Percentiles rank a stretch among this genome's conserved stretches.
These are phyloP conservation scores for Stemphylium lycopersici DNA, from an alignment of 2,329 filamentous ascomycete species.

Conservation along the genomic window DNA sequence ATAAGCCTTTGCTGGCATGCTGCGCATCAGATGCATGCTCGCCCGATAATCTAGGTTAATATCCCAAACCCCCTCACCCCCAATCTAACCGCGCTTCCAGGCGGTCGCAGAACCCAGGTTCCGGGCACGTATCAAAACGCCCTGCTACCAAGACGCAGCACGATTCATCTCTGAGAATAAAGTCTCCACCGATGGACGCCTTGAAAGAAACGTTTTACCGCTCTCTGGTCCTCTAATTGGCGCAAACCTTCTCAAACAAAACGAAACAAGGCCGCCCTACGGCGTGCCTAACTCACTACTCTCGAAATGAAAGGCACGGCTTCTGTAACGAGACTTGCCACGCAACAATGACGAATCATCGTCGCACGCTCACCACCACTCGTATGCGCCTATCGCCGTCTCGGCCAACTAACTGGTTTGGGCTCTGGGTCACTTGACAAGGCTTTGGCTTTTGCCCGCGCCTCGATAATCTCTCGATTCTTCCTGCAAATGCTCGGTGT, in stretches of 20 bases:
- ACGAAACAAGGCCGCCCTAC: neutral
- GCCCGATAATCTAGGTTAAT: constrained; percentile 1
- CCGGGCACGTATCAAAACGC: neutral
- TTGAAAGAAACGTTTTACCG: neutral
- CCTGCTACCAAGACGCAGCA: too few species aligned
- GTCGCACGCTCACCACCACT: neutral
- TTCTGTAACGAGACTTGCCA: neutral
- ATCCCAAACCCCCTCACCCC: neutral
- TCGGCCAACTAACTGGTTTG: neutral
- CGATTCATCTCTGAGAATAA: neutral
- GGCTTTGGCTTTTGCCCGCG: neutral
- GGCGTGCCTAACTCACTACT: neutral
- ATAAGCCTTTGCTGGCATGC: too few species aligned
- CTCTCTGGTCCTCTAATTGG: neutral
- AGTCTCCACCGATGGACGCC: neutral
- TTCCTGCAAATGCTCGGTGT: neutral
- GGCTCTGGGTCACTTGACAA: neutral
- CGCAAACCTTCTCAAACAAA: constrained; percentile 10
- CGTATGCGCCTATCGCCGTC: neutral
- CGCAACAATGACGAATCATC: neutral
- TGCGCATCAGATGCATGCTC: neutral
- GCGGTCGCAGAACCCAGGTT: neutral
- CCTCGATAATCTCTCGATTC: neutral
- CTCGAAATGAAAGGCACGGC: neutral
- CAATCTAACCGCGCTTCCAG: constrained; percentile 1